These are phyloP conservation scores for Metschnikowia borealis DNA, from an alignment of 805 yeast species.

Conservation along the genomic window DNA sequence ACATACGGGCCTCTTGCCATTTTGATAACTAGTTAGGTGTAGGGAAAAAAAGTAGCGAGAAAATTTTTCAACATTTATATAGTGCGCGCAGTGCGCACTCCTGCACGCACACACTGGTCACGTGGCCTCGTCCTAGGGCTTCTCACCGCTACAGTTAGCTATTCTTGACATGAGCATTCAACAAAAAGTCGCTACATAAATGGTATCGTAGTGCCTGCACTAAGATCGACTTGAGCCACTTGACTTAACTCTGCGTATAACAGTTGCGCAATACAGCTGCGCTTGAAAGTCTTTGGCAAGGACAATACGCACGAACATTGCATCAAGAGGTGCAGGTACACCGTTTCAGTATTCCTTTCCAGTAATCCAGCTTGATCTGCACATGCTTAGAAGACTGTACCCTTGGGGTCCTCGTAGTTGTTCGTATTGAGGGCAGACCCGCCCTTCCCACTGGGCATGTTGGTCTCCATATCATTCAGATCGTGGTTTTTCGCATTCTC, in stretches of 20 bases:
- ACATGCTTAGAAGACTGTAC: conserved; percentile 25
- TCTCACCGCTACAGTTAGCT: background rate
- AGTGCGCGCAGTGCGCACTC: background rate
- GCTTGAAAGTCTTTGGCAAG: background rate
- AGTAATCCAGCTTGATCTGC: background rate
- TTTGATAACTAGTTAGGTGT: conserved; percentile 26
- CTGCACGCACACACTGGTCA: background rate
- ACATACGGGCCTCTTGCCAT: conserved; percentile 57
- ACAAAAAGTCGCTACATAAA: background rate
- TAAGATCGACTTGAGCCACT: background rate
- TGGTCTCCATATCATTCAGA: conserved; percentile 16
- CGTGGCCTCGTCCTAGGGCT: background rate
- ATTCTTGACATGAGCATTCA: background rate
- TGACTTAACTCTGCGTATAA: background rate
- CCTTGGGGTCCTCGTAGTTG: conserved; percentile 31
- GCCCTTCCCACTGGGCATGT: conserved; percentile 21
- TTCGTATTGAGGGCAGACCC: conserved; percentile 28
- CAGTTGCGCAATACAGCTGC: background rate
- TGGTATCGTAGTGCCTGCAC: conserved; percentile 3
- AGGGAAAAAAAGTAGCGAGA: conserved; percentile 9
- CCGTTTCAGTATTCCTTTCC: background rate
- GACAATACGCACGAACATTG: background rate
- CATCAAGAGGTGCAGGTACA: background rate
- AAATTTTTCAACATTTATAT: conserved; percentile 6
- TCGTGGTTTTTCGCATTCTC: conserved; percentile 7